Evolutionary conservation across 2,329 filamentous ascomycete species (phyloP).

Genomic region (Didymellaceae sp.): DNA sequence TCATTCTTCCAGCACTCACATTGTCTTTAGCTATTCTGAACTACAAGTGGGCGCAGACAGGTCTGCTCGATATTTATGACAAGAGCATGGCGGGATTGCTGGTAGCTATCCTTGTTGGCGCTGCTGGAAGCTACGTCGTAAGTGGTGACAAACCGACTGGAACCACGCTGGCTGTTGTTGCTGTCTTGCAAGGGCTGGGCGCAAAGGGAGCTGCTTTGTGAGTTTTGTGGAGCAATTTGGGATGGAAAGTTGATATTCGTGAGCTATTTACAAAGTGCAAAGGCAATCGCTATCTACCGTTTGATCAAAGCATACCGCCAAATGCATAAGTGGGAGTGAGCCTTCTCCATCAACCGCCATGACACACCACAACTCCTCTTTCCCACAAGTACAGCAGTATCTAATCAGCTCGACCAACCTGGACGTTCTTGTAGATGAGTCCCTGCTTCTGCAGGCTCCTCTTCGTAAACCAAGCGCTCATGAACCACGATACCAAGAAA

Average conservation of each 20-base stretch:
- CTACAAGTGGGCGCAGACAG: constrained; percentile 44
- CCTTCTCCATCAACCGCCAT: too few relatives aligned
- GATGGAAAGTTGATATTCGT: too few relatives aligned
- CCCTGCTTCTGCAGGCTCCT: neutral
- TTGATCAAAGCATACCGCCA: too few relatives aligned
- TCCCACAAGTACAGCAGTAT: too few relatives aligned
- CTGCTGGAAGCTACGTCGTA: constrained; percentile 31
- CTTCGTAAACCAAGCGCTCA: constrained; percentile 1
- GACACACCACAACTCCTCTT: too few relatives aligned
- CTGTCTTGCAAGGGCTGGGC: constrained; percentile 35
- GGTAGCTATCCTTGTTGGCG: constrained; percentile 32
- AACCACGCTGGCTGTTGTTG: constrained; percentile 28
- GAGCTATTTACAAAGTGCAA: too few relatives aligned
- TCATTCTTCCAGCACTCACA: too few relatives aligned
- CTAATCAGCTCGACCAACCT: too few relatives aligned
- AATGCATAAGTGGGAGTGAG: too few relatives aligned
- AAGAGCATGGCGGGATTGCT: constrained; percentile 41
- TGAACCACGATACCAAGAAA: neutral
- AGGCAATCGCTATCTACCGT: too few relatives aligned
- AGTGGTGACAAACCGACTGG: constrained; percentile 37
- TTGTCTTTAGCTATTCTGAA: constrained; percentile 41
- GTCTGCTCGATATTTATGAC: constrained; percentile 42
- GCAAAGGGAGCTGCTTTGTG: constrained; percentile 15
- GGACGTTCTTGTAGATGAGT: neutral
- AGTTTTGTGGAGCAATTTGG: neutral